phyloP scores from a whole-genome alignment of 2,329 filamentous ascomycete species.

The Arthroderma sp. region DNA sequence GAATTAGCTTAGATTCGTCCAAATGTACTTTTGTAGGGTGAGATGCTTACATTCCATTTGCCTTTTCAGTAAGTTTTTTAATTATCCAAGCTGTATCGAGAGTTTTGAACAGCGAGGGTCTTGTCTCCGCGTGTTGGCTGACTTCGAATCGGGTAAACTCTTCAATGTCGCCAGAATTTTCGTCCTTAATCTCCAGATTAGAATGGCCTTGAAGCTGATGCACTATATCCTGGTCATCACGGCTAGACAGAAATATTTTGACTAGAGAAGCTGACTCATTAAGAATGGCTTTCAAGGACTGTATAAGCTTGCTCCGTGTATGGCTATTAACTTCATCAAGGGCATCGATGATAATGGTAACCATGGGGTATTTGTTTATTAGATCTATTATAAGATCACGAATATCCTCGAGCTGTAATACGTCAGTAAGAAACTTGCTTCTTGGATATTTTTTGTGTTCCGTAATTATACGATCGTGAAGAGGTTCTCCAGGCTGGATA shows the following conservation, averaged over 20 bases:
- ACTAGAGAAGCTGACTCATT: conserved; percentile 15
- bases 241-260: conserved; percentile 25
- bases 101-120: conserved; percentile 6
- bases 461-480: conserved; percentile 5
- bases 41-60: conserved; percentile 19
- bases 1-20: conserved; percentile 4
- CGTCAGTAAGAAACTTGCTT: conserved; percentile 3
- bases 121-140: conserved; percentile 8
- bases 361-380: conserved; percentile 10
- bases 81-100: conserved; percentile 11
- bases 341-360: conserved; percentile 23
- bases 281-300: conserved; percentile 17
- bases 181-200: conserved; percentile 16
- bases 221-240: conserved; percentile 17
- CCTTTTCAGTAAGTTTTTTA: conserved; percentile 11
- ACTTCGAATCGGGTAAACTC: conserved; percentile 14
- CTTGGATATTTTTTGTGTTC: conserved; percentile 6
- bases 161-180: conserved; percentile 19
- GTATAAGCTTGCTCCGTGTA: conserved; percentile 14
- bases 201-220: conserved; percentile 12
- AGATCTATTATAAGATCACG: conserved; percentile 14
- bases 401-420: conserved; percentile 9
- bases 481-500: conserved; percentile 3
- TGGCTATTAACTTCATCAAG: conserved; percentile 22
- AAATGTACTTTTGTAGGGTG: neutral